These are phyloP conservation scores for Thalia dealbata DNA, from an alignment of 176 grass and related monocot genomes.

Conservation along the genomic window DNA sequence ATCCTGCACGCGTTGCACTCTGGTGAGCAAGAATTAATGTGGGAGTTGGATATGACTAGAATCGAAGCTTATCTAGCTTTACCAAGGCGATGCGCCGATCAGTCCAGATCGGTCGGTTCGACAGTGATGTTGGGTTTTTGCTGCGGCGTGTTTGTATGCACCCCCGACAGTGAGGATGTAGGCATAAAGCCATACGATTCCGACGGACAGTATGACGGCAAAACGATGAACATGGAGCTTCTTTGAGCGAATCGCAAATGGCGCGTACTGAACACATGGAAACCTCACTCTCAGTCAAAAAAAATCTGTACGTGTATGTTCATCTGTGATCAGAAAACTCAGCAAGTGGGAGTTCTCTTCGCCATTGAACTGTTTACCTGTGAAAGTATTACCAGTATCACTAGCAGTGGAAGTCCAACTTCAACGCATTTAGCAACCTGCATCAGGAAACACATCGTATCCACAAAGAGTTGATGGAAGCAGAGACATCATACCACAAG, in stretches of 20 bases:
- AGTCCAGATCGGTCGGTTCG: constrained; percentile 9
- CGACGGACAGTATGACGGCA: neutral
- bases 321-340: too few relatives aligned
- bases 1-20: neutral
- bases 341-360: neutral
- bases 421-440: constrained; percentile 14
- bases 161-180: constrained; percentile 7
- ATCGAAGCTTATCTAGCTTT: neutral
- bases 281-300: neutral
- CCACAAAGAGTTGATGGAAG: neutral
- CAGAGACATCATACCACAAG: neutral
- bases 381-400: constrained; percentile 3
- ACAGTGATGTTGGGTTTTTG: neutral
- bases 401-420: constrained; percentile 7
- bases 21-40: too few relatives aligned
- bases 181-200: constrained; percentile 9
- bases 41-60: too few relatives aligned
- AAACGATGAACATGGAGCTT: neutral
- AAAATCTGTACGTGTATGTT: too few relatives aligned
- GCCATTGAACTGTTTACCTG: neutral
- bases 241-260: neutral
- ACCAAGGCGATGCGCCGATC: constrained; percentile 1
- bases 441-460: too few relatives aligned
- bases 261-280: neutral
- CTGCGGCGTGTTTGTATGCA: neutral